Evolutionary conservation across 371 early-diverging fungal genomes (phyloP).

Genomic region (Choanephora cucurbitarum): DNA sequence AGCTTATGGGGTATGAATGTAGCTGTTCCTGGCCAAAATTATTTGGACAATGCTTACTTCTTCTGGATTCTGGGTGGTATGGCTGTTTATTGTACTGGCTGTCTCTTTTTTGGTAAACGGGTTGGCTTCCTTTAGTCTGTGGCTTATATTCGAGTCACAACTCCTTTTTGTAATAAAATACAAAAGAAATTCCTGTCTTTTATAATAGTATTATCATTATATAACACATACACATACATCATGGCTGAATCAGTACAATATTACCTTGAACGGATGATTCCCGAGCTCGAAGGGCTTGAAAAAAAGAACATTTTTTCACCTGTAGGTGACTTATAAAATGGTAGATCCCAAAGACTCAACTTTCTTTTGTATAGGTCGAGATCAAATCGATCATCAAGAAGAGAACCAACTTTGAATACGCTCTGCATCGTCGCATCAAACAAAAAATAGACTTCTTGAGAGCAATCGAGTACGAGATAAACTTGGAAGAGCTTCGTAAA

Average conservation of each 20-base stretch:
- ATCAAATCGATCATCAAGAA: conserved; percentile 86
- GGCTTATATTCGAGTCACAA: conserved; percentile 4
- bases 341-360: background rate
- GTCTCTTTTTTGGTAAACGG: conserved; percentile 33
- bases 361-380: conserved; percentile 58
- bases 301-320: conserved; percentile 72
- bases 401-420: conserved; percentile 87
- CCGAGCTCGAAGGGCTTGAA: conserved; percentile 89
- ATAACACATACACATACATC: conserved; percentile 16
- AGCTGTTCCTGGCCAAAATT: conserved; percentile 68
- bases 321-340: background rate
- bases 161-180: conserved; percentile 3
- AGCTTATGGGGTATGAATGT: conserved; percentile 69
- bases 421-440: conserved; percentile 74
- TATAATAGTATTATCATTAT: no score
- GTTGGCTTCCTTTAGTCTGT: conserved; percentile 19
- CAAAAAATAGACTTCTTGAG: conserved; percentile 82
- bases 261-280: conserved; percentile 91
- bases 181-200: no score
- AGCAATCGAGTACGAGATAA: conserved; percentile 93
- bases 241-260: conserved; percentile 92
- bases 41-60: conserved; percentile 68
- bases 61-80: conserved; percentile 70
- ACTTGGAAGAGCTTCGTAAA: conserved; percentile 81
- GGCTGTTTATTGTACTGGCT: conserved; percentile 26